These are phyloP conservation scores for Trichoderma sp. DNA, from an alignment of 2,329 filamentous ascomycete species.

Conservation along the genomic window DNA sequence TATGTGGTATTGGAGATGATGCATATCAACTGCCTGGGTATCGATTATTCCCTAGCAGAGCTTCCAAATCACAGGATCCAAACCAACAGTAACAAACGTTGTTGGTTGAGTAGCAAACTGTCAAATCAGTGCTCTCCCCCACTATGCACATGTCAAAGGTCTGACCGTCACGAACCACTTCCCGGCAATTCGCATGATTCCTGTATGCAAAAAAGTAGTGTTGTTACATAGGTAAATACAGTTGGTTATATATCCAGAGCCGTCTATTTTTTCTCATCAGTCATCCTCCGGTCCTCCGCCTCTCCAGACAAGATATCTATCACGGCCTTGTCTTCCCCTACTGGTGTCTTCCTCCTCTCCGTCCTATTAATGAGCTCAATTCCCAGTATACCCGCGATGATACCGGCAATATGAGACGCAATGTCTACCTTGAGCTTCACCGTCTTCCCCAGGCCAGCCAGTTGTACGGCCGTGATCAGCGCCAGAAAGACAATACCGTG, in stretches of 20 bases:
- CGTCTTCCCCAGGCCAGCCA: constrained; percentile 46
- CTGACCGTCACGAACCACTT: neutral
- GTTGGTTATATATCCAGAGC: neutral
- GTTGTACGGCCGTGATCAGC: constrained; percentile 49
- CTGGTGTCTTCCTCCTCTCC: constrained; percentile 16
- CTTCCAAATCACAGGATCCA: neutral
- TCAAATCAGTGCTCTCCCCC: neutral
- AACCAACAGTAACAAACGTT: neutral
- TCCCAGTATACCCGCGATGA: constrained; percentile 46
- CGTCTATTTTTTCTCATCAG: constrained; percentile 1
- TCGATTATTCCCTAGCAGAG: neutral
- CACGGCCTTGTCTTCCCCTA: constrained; percentile 18
- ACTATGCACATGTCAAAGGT: neutral
- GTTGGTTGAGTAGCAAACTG: neutral
- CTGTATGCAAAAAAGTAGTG: neutral
- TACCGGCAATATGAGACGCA: constrained; percentile 52
- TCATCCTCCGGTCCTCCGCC: neutral
- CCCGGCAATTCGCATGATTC: neutral
- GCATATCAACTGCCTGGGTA: neutral
- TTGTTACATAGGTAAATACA: neutral
- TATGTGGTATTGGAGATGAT: no score
- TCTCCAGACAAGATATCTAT: constrained; percentile 21
- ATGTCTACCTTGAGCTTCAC: constrained; percentile 46
- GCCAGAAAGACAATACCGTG: constrained; percentile 54
- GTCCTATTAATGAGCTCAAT: constrained; percentile 34